Evolutionary conservation across 75 land plant species (phyloP), one percentile per base, ranked within the genome.

Genomic region (Cupressus sempervirens): DNA sequence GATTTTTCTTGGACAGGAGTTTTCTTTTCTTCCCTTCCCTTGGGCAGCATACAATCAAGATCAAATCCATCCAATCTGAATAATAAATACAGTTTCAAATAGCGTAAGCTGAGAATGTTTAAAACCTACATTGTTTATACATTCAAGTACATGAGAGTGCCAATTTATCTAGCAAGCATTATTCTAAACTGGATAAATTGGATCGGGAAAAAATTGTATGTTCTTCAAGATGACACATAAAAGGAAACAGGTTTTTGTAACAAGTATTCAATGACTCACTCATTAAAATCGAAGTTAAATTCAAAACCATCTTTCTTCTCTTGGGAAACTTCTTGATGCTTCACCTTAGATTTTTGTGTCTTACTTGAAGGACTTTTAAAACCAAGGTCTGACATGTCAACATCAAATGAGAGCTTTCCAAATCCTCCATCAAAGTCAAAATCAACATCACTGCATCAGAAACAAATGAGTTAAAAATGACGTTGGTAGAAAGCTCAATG

Each of bases 371-470:
- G 40, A 23, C 68, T 80, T 40, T 46, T 82, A 50, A 85, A 80
- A 40, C 80, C 86, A 46, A 85, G 83, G 45, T 85, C 86, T 16
- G 83, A 54, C 86, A 85, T 85, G 56, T 85, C 86, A 48, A 85
- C 54, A 79, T 79, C 36, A 38, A 85, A 85, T 30, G 83, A 77
- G 8, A 85, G 36, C 38, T 50, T 81, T 36, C 29, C 62, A 36
- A 85, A 79, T 32, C 86, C 86, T 77, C 82, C 82, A 80, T 85
- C 82, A 56, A 85, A 85, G 23, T 85, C 86, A 67, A 84, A 84
- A 48, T 84, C 85, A 23, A 70, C 81, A 38, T 85, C 86, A 56
- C 86, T 85, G 82, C 11, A 5, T 23, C 20, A 9, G 26, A 77
- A 77, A n/a, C 23, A 20, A 77, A 38, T 77, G 46, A 77, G 41